These are phyloP conservation scores for Aspergillus pseudotamarii DNA, from an alignment of 2,329 filamentous ascomycete genomes.

Conservation along the genomic window DNA sequence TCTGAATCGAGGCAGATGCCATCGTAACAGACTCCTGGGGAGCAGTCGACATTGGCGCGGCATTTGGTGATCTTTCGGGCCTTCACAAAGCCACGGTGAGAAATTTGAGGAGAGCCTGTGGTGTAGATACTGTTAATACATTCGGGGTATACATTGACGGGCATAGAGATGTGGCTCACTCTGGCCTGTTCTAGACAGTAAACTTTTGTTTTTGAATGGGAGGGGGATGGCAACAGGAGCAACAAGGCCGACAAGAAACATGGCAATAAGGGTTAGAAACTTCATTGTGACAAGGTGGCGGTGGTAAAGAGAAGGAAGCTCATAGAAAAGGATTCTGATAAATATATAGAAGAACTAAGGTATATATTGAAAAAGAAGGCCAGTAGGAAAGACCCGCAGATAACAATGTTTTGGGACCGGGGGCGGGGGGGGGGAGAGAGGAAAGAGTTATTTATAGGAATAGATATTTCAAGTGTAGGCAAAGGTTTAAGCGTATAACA, in stretches of 20 bases:
- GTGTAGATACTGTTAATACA: background rate
- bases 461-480: background rate
- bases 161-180: background rate
- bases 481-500: background rate
- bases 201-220: background rate
- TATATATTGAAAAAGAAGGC: background rate
- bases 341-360: background rate
- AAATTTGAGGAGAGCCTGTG: background rate
- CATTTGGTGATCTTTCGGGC: background rate
- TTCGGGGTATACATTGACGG: background rate
- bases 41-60: background rate
- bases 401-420: background rate
- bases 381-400: background rate
- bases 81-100: background rate
- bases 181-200: background rate
- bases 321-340: background rate
- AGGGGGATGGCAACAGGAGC: background rate
- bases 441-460: background rate
- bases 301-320: no score
- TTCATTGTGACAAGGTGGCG: background rate
- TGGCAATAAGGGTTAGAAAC: background rate
- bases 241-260: background rate
- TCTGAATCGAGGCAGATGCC: background rate
- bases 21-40: background rate
- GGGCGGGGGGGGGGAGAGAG: background rate